phyloP scores from a whole-genome alignment of 352 stramenopile genomes.

The Blastocystis hominis region DNA sequence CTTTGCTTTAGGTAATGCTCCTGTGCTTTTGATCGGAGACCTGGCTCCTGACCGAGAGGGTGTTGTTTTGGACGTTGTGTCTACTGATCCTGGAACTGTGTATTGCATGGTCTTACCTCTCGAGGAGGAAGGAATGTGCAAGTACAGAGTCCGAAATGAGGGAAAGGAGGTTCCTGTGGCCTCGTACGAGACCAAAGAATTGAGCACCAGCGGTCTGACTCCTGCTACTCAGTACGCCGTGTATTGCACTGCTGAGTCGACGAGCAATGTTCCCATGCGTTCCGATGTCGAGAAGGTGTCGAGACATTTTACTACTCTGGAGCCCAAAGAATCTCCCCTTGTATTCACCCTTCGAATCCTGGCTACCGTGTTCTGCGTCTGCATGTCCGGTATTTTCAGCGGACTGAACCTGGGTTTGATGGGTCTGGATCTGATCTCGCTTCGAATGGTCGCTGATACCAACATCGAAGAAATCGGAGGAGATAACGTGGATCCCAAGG shows the following conservation, averaged over 20 bases:
- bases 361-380: slow-evolving; percentile 67
- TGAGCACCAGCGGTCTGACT: not conserved
- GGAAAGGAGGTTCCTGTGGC: not conserved
- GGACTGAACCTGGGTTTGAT: slow-evolving; percentile 89
- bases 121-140: not conserved
- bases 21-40: slow-evolving; percentile 25
- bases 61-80: not conserved
- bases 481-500: slow-evolving; percentile 61
- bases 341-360: not conserved
- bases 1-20: not conserved
- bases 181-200: not conserved
- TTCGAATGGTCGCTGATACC: slow-evolving; percentile 85
- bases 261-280: not conserved
- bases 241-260: slow-evolving; percentile 18
- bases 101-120: not conserved
- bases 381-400: slow-evolving; percentile 79
- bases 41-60: not conserved
- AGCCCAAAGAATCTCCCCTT: not conserved
- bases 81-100: not conserved
- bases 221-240: not conserved
- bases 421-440: slow-evolving; percentile 85
- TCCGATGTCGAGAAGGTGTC: not conserved
- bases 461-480: slow-evolving; percentile 70
- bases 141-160: not conserved
- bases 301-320: not conserved